phyloP scores from a whole-genome alignment of 2,329 filamentous ascomycete species.

The Kalmusia sp. region DNA sequence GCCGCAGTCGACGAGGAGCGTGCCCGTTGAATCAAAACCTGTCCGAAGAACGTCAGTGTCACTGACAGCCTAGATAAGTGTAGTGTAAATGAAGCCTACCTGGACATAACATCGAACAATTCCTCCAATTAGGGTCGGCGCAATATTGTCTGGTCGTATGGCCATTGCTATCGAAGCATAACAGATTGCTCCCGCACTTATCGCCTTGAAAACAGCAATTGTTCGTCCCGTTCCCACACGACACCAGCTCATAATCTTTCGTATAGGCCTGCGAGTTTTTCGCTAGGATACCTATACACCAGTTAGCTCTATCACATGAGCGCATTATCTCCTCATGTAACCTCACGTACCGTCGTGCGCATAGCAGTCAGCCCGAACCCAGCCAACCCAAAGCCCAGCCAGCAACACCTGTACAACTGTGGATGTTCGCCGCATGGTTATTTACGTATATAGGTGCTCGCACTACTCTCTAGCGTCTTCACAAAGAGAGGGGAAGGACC shows the following conservation, averaged over 20 bases:
- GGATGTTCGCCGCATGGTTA: neutral
- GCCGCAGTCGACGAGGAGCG: constrained; percentile 1
- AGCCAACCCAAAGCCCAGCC: neutral
- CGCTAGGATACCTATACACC: neutral
- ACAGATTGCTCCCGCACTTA: neutral
- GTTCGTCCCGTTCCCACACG: constrained; percentile 3
- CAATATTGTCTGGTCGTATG: neutral
- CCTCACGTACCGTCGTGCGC: constrained; percentile 5
- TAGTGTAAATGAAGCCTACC: neutral
- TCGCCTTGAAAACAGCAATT: constrained; percentile 4
- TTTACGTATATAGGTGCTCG: no score
- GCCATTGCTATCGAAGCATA: neutral
- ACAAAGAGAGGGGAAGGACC: neutral
- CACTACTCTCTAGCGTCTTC: neutral
- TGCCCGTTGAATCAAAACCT: neutral
- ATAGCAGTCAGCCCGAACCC: constrained; percentile 1
- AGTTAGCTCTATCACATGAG: neutral
- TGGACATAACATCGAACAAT: neutral
- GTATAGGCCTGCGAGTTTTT: neutral
- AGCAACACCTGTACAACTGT: neutral
- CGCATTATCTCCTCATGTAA: no score
- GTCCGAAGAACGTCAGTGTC: neutral
- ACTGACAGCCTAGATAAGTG: neutral
- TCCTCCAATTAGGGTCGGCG: neutral
- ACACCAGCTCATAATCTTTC: neutral